These are phyloP conservation scores for Aspergillus ochraceus DNA, from an alignment of 2,329 filamentous ascomycete genomes.

Conservation along the genomic window DNA sequence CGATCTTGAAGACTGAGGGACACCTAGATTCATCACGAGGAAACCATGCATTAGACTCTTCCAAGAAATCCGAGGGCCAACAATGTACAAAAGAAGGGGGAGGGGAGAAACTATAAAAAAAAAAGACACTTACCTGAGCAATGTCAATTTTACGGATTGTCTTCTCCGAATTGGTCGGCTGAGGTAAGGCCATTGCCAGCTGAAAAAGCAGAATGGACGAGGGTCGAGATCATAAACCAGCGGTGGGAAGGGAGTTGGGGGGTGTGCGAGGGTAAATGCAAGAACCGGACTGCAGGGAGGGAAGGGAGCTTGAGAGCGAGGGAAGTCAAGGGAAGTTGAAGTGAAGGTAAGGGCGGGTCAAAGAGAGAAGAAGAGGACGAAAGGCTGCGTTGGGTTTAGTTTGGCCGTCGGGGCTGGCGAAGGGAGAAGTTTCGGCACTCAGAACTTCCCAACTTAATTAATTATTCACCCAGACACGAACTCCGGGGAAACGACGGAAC, in stretches of 20 bases:
- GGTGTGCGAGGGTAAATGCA: neutral
- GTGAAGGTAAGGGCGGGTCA: neutral
- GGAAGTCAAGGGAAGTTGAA: neutral
- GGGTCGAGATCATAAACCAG: constrained; percentile 11
- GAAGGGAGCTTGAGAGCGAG: neutral
- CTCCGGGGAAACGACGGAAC: neutral
- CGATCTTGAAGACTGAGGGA: constrained; percentile 90
- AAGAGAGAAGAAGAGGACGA: constrained; percentile 1
- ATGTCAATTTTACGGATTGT: constrained; percentile 44
- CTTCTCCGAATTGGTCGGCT: constrained; percentile 36
- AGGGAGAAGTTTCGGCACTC: neutral
- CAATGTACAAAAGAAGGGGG: neutral
- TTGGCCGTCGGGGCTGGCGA: neutral
- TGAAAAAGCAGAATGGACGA: constrained; percentile 15
- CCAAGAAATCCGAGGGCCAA: neutral
- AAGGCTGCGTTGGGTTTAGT: neutral
- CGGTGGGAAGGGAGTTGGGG: neutral
- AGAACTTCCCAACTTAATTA: too few species aligned
- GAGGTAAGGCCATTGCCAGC: constrained; percentile 31
- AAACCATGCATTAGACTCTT: neutral
- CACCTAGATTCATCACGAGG: constrained; percentile 62
- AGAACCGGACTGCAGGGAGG: neutral
- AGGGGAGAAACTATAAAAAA: neutral
- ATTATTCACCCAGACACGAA: too few species aligned
- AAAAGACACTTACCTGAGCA: constrained; percentile 35